phyloP scores from a whole-genome alignment of 2,329 filamentous ascomycete species.

The Trichoderma koningiopsis region DNA sequence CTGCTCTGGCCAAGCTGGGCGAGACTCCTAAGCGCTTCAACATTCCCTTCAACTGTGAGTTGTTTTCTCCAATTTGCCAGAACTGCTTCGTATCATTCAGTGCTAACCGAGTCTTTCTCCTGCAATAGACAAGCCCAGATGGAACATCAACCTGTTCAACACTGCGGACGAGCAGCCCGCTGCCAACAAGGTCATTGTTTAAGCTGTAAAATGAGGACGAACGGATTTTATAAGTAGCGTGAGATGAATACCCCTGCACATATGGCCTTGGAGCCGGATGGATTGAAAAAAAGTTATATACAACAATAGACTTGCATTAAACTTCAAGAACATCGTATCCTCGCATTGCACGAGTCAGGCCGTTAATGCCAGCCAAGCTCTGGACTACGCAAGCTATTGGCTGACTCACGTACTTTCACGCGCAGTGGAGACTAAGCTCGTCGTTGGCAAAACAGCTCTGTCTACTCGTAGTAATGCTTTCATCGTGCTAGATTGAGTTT shows the following conservation, averaged over 20 bases:
- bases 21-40: constrained; percentile 51
- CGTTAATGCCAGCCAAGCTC: too few relatives aligned
- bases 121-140: constrained; percentile 50
- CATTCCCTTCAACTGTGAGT: constrained; percentile 47
- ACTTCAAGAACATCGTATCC: not conserved
- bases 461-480: too few relatives aligned
- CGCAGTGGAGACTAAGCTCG: too few relatives aligned
- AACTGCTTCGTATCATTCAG: too few relatives aligned
- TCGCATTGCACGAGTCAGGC: not conserved
- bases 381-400: too few relatives aligned
- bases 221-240: not conserved
- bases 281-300: not conserved
- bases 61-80: not conserved
- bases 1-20: constrained; percentile 63
- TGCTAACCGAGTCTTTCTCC: not conserved
- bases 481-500: too few relatives aligned
- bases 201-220: constrained; percentile 29
- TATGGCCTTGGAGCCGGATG: constrained; percentile 7
- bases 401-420: too few relatives aligned
- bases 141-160: constrained; percentile 59
- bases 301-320: constrained; percentile 2
- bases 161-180: constrained; percentile 56
- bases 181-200: constrained; percentile 49
- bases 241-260: constrained; percentile 19
- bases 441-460: too few relatives aligned